Base-by-base conservation (phyloP, 2,329 filamentous ascomycete species). In the Chaetomium sp. region DNA sequence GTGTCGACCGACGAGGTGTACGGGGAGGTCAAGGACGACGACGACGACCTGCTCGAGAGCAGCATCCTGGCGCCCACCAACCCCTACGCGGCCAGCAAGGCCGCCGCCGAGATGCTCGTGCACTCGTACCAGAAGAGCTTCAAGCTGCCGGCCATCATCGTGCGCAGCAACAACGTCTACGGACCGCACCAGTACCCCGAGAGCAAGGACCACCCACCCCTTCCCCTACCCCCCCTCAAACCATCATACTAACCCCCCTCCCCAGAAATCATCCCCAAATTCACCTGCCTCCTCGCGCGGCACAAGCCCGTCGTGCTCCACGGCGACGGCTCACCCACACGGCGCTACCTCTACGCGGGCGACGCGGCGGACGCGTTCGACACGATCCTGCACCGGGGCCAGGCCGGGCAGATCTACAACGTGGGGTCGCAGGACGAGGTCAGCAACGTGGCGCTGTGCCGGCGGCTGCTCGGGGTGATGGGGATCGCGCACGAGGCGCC, bases 1-100 rank as follows among this genome's bases (percentile, higher is more conserved):
- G 87, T 94, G 68, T 92, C 90, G 10, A 94, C 91, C 1, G 91
- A 95, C 74, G 91, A 94, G 78, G 91, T 94, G 1, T 94, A 94
- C 71, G 91, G 91, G 50, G 91, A 94, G 75, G 89, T 92, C 65
- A 86, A 86, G 65, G 86, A 89, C 59, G 89, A 87, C 42, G 87
- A 87, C 3, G 88, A 90, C 65, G 90, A 92, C 72, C 76, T 92
- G 68, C 79, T 88, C 50, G 91, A 93, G 78, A 85, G 86, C 19
- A 91, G 89, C 77, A 86, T 91, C 69, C 81, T 94, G 38, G 87
- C 88, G 1, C 91, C 91, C 0, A 93, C 91, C 23, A 95, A 94
- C 72, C 91, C 91, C 16, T 93, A 93, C 71, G 88, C 90, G 10
- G 90, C 90, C 23, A 90, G 87, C 77, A 93, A 93, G 77, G 90